Percentiles rank a stretch among this genome's conserved stretches.
These are phyloP conservation scores for Carex sylvatica DNA, from an alignment of 202 grass and related monocot genomes.

Conservation along the genomic window DNA sequence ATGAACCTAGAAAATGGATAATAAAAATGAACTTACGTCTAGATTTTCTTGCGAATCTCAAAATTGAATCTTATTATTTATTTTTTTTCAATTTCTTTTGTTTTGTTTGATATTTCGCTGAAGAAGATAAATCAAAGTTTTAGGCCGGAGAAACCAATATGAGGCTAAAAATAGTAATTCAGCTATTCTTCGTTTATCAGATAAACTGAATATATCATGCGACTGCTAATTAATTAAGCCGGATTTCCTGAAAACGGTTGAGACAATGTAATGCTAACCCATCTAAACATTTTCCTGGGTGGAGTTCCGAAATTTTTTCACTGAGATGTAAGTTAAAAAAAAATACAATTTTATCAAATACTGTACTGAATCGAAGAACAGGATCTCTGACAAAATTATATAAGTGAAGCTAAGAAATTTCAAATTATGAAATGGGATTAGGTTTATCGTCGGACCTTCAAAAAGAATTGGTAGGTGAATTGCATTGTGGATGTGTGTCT, in stretches of 20 bases:
- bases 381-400: background rate
- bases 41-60: background rate
- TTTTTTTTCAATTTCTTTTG: background rate
- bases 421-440: background rate
- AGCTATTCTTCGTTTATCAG: background rate
- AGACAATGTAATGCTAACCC: background rate
- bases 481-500: no score
- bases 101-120: background rate
- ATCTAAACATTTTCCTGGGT: background rate
- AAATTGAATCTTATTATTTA: background rate
- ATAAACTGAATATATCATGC: background rate
- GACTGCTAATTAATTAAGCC: background rate
- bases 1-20: background rate
- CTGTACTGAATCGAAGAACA: background rate
- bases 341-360: background rate
- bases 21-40: background rate
- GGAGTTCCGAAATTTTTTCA: no score
- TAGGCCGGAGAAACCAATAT: background rate
- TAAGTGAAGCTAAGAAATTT: background rate
- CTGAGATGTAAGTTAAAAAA: background rate
- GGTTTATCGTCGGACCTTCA: background rate
- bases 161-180: constrained; percentile 14
- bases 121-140: constrained; percentile 4
- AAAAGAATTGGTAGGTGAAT: no score
- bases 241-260: background rate